These are phyloP conservation scores for Russula griseocarnosa DNA, from an alignment of 768 basidiomycete species.

Conservation along the genomic window DNA sequence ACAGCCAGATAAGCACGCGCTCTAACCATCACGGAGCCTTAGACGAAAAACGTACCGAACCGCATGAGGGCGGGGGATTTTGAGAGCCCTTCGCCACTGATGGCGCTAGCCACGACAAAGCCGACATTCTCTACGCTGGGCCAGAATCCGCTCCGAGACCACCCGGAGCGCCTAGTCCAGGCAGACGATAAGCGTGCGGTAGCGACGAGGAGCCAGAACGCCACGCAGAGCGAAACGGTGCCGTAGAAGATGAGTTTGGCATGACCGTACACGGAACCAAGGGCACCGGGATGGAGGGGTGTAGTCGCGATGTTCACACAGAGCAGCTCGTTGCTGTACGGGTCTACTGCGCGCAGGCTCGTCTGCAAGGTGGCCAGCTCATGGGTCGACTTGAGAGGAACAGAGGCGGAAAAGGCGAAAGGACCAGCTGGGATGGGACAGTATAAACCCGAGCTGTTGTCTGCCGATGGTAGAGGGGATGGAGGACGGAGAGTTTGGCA, in stretches of 20 bases:
- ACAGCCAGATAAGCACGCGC: not conserved
- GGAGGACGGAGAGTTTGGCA: constrained; percentile 78
- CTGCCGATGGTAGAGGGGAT: constrained; percentile 54
- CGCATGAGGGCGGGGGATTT: constrained; percentile 81
- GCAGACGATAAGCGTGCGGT: constrained; percentile 78
- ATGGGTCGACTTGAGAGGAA: constrained; percentile 61
- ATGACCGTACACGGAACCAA: constrained; percentile 57
- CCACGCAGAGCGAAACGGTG: constrained; percentile 66
- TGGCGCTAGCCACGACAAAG: constrained; percentile 85
- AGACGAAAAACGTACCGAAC: constrained; percentile 60
- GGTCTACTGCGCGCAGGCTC: constrained; percentile 83
- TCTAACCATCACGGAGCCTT: not conserved
- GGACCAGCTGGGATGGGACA: constrained; percentile 80
- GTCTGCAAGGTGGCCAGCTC: constrained; percentile 82
- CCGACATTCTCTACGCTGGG: constrained; percentile 75
- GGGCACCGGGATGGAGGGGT: constrained; percentile 58
- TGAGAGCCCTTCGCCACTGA: constrained; percentile 86
- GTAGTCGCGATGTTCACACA: constrained; percentile 80
- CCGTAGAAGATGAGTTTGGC: constrained; percentile 69
- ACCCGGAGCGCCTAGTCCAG: constrained; percentile 66
- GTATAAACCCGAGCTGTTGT: constrained; percentile 41
- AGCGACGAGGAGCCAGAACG: constrained; percentile 82
- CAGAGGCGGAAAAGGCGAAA: constrained; percentile 74
- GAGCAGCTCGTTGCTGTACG: constrained; percentile 72
- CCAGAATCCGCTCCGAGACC: constrained; percentile 61